Conservation (phyloP, 2,329 filamentous ascomycete genomes). For the Myriangium duriaei region DNA sequence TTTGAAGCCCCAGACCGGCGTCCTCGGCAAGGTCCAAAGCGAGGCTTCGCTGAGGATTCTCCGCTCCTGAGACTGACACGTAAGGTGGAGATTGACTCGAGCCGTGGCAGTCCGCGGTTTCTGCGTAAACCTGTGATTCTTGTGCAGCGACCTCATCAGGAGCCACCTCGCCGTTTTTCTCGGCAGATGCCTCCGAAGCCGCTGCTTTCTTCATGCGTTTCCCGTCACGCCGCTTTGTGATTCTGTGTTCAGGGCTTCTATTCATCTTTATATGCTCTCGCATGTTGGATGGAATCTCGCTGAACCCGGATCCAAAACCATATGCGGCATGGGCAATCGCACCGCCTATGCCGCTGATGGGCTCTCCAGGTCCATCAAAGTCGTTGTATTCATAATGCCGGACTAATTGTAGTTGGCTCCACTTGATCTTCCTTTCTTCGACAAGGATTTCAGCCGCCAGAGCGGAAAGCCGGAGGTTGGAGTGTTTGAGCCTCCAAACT, state of each 20-base stretch:
- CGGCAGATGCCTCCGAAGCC: slow-evolving; percentile 2
- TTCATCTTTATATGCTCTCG: slow-evolving; percentile 39
- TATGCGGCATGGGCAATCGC: slow-evolving; percentile 48
- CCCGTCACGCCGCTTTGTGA: slow-evolving; percentile 16
- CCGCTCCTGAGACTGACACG: slow-evolving; percentile 16
- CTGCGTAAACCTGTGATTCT: too few species aligned
- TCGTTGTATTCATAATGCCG: slow-evolving; percentile 65
- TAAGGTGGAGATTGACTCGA: slow-evolving; percentile 7
- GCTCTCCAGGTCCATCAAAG: slow-evolving; percentile 63
- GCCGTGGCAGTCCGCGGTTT: not conserved
- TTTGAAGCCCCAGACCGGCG: slow-evolving; percentile 54
- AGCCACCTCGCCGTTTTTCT: slow-evolving; percentile 1
- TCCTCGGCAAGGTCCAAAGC: slow-evolving; percentile 38
- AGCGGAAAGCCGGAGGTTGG: slow-evolving; percentile 47
- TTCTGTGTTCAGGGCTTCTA: slow-evolving; percentile 30
- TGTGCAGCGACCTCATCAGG: not conserved
- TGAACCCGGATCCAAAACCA: slow-evolving; percentile 50
- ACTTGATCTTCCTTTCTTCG: slow-evolving; percentile 47
- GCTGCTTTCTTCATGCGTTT: slow-evolving; percentile 9
- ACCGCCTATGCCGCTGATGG: slow-evolving; percentile 52
- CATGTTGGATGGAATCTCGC: slow-evolving; percentile 50
- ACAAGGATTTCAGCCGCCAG: slow-evolving; percentile 55
- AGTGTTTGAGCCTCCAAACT: slow-evolving; percentile 52
- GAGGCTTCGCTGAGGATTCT: slow-evolving; percentile 18
- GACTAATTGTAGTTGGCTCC: slow-evolving; percentile 50